phyloP scores from a whole-genome alignment of 192 early-diverging fungal genomes.

The Irineochytrium annulatum region DNA sequence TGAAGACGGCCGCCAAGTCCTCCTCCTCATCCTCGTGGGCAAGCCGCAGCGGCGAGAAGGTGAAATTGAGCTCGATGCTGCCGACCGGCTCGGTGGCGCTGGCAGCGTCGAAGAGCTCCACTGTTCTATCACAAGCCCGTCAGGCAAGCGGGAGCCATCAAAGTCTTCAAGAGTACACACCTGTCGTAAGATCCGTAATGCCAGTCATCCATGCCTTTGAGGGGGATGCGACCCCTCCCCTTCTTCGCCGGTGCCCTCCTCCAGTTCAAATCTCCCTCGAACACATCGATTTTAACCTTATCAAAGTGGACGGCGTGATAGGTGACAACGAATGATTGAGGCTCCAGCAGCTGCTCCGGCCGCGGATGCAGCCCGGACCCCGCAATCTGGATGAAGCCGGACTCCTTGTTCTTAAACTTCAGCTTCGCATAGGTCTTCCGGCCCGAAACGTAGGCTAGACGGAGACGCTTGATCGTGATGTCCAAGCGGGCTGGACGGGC shows the following conservation, averaged over 20 bases:
- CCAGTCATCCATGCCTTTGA: slow-evolving; percentile 17
- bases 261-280: not conserved
- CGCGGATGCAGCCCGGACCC: no score
- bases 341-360: no score
- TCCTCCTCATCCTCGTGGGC: slow-evolving; percentile 4
- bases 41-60: slow-evolving; percentile 10
- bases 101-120: not conserved
- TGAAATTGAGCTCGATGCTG: not conserved
- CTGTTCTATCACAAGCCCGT: not conserved
- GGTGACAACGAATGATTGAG: slow-evolving; percentile 21
- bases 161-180: slow-evolving; percentile 3
- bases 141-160: no score
- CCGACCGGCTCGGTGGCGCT: slow-evolving; percentile 1
- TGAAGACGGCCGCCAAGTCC: not conserved
- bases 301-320: slow-evolving; percentile 22
- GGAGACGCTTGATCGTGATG: no score
- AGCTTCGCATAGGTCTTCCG: no score
- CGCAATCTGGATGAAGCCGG: no score
- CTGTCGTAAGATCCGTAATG: slow-evolving; percentile 9
- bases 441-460: no score
- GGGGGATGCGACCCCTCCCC: slow-evolving; percentile 3
- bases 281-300: slow-evolving; percentile 13
- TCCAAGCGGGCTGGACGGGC: no score
- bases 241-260: not conserved
- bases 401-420: no score